Evolutionary conservation across 441 rosid genomes (phyloP).

Genomic region (Corymbia citriodora): DNA sequence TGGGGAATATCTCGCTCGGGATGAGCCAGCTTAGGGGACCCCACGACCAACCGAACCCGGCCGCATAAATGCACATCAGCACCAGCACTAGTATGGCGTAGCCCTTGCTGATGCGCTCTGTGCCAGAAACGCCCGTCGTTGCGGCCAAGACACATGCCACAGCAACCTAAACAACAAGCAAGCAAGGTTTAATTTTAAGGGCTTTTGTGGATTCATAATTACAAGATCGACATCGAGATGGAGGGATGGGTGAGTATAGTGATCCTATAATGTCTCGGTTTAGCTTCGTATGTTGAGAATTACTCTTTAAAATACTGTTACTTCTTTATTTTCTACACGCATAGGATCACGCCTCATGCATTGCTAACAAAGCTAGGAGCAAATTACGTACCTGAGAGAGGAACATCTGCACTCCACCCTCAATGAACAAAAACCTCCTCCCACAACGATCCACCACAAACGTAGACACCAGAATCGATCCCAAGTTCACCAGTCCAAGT

Average conservation of each 20-base stretch:
- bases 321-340: not conserved
- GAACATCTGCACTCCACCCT: constrained; percentile 63
- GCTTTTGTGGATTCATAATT: not conserved
- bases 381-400: constrained; percentile 42
- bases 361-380: not conserved
- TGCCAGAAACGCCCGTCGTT: constrained; percentile 45
- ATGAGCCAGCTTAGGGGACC: constrained; percentile 79
- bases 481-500: constrained; percentile 60
- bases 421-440: constrained; percentile 56
- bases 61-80: constrained; percentile 61
- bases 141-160: constrained; percentile 44
- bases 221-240: not conserved
- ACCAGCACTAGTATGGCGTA: constrained; percentile 39
- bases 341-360: not conserved
- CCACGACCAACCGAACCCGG: constrained; percentile 95
- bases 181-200: not conserved
- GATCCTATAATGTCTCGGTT: not conserved
- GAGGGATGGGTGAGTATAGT: not conserved
- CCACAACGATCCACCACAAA: constrained; percentile 64
- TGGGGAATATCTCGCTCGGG: constrained; percentile 82
- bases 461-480: constrained; percentile 47
- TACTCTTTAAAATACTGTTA: not conserved
- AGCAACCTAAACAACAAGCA: constrained; percentile 25
- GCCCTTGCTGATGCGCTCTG: constrained; percentile 33
- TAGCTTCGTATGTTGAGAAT: not conserved